Evolutionary conservation across 139 green algal species (phyloP), one percentile per base, ranked within the genome.

Genomic region (Picochlorum costavermella): DNA sequence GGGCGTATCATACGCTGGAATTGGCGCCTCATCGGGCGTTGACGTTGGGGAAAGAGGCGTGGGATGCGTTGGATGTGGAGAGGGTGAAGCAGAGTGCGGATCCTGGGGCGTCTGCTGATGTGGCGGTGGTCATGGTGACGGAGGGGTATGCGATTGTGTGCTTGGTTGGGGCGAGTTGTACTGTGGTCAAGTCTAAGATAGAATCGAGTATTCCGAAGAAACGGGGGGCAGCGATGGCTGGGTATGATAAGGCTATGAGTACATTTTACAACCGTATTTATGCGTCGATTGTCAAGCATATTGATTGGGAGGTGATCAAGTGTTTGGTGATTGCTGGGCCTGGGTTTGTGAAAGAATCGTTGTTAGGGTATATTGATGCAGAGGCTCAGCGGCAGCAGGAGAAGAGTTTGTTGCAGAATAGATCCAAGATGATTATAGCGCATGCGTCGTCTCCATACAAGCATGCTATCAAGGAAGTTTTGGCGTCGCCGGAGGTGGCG

Each of bases 311-410:
- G 0, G 67, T 95, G 3, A 83, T 97, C 40, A 87, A 88, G 57
- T 98, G 92, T 70, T 75, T 98, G 14, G 83, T 98, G 11, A 87
- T 98, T 17, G 92, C 92, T 20, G 91, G 90, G 2, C 92, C 92
- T 8, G 92, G 92, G 8, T 98, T 98, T 72, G 81, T 82, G 12
- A 97, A 98, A 75, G 92, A 98, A 62, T 55, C 76, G 55, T 88
- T 97, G 64, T 78, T 79, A 25, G 71, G 84, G 66, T 90, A 83
- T 65, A 60, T 98, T 58, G 74, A 88, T 4, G 65, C 44, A 67
- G 63, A 79, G 31, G 70, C 64, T 25, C 72, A 78, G 60, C 37
- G 74, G 25, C 33, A 59, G 2, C 65, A 77, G 56, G 59, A 37
- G 2, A 49, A 43, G 57, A 16, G 68, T 23, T 69, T 92, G 57